Conservation (phyloP, 441 rosid species). For the Jatropha multifida region DNA sequence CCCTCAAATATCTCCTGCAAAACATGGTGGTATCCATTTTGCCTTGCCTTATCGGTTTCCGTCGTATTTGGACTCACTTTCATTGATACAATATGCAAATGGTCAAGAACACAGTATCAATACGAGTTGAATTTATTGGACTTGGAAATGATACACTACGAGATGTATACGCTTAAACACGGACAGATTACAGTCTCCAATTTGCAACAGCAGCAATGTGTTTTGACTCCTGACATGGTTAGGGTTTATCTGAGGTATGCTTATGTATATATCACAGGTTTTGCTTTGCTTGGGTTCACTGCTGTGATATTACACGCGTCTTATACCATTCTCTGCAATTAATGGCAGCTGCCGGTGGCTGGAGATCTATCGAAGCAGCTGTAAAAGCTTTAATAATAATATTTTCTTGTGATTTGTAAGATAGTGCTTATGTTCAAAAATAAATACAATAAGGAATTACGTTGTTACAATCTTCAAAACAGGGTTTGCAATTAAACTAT, state of each 20-base stretch:
- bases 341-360: background rate
- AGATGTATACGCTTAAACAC: background rate
- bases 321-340: background rate
- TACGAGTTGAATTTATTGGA: constrained; percentile 9
- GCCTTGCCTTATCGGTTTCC: background rate
- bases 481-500: no score
- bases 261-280: background rate
- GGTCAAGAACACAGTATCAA: constrained; percentile 5
- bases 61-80: background rate
- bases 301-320: background rate
- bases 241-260: background rate
- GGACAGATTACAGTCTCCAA: background rate
- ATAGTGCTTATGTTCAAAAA: no score
- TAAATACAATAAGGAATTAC: no score
- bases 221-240: constrained; percentile 1
- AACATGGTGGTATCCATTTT: constrained; percentile 9
- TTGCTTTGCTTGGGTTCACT: constrained; percentile 5
- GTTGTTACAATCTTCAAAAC: no score
- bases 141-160: background rate
- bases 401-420: no score
- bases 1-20: constrained; percentile 8
- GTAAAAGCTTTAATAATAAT: background rate
- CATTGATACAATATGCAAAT: background rate
- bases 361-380: background rate
- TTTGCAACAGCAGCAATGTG: background rate